Evolutionary conservation across 2,329 filamentous ascomycete species (phyloP).

Genomic region (Venturiaceae sp.): DNA sequence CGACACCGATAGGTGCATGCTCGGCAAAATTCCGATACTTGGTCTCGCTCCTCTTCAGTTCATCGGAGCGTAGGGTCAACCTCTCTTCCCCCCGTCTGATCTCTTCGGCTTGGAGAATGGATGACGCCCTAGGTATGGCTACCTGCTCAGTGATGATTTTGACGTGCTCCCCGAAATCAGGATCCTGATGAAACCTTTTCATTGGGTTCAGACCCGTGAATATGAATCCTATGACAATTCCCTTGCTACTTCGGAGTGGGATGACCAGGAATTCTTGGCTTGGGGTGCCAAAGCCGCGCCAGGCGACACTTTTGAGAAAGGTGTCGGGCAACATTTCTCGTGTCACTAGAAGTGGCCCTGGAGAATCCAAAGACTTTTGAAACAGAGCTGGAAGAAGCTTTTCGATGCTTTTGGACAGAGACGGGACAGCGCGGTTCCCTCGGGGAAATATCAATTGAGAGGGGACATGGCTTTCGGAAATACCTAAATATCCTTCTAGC

Average conservation of each 20-base stretch:
- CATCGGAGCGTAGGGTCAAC: not conserved
- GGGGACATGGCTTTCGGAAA: not conserved
- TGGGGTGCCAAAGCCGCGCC: conserved; percentile 3
- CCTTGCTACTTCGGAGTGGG: not conserved
- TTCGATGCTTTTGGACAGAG: not conserved
- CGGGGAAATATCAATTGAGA: not conserved
- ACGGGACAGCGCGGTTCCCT: not conserved
- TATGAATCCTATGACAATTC: not conserved
- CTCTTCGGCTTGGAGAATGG: not conserved
- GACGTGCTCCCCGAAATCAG: not conserved
- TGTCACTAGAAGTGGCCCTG: not conserved
- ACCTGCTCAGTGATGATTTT: not conserved
- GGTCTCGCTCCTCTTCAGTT: conserved; percentile 8
- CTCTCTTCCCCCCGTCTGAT: not conserved
- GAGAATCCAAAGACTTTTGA: not conserved
- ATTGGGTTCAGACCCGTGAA: not conserved
- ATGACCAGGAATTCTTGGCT: not conserved
- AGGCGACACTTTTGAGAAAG: not conserved
- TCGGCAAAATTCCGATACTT: conserved; percentile 8
- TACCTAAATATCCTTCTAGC: not conserved
- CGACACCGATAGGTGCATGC: conserved; percentile 8
- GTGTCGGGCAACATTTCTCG: not conserved
- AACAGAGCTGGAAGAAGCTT: not conserved
- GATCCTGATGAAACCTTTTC: not conserved
- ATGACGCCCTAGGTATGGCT: not conserved